phyloP scores from a whole-genome alignment of 441 rosid species.

The Bocquillonia castaneifolia region DNA sequence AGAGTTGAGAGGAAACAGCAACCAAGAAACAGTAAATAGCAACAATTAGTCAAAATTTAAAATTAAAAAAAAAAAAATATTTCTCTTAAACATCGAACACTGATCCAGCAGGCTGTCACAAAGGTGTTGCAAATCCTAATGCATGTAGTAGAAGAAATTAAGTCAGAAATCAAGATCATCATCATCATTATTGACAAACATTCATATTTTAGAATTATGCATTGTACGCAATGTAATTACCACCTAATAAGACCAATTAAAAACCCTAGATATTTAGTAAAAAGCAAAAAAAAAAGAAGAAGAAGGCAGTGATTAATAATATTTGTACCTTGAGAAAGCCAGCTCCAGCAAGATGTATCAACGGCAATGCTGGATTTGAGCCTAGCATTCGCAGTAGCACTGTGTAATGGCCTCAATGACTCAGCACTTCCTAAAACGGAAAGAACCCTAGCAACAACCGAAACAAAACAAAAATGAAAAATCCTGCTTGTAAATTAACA shows the following conservation, averaged over 20 bases:
- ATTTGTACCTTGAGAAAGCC: conserved; percentile 69
- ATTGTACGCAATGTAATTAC: too few relatives aligned
- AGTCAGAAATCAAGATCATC: conserved; percentile 38
- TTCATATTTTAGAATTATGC: too few relatives aligned
- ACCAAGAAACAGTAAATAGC: not conserved
- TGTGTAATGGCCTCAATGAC: conserved; percentile 77
- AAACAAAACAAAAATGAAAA: not conserved
- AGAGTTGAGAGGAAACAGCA: not conserved
- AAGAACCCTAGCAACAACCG: conserved; percentile 35
- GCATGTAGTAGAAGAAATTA: conserved; percentile 37
- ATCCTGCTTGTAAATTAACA: not conserved
- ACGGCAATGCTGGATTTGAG: conserved; percentile 71
- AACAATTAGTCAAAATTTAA: conserved; percentile 20
- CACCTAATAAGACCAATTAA: too few relatives aligned
- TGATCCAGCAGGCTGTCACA: conserved; percentile 66
- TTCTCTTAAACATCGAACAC: conserved; percentile 33
- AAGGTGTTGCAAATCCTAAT: conserved; percentile 80
- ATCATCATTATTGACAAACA: not conserved
- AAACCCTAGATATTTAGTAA: not conserved
- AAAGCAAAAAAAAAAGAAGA: not conserved
- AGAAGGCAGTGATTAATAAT: not conserved
- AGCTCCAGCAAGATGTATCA: conserved; percentile 88
- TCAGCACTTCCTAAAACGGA: conserved; percentile 63
- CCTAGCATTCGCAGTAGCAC: conserved; percentile 75
- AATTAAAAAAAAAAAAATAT: conserved; percentile 7